Conservation (phyloP, 2,329 filamentous ascomycete genomes). For the Colletotrichum cereale region DNA sequence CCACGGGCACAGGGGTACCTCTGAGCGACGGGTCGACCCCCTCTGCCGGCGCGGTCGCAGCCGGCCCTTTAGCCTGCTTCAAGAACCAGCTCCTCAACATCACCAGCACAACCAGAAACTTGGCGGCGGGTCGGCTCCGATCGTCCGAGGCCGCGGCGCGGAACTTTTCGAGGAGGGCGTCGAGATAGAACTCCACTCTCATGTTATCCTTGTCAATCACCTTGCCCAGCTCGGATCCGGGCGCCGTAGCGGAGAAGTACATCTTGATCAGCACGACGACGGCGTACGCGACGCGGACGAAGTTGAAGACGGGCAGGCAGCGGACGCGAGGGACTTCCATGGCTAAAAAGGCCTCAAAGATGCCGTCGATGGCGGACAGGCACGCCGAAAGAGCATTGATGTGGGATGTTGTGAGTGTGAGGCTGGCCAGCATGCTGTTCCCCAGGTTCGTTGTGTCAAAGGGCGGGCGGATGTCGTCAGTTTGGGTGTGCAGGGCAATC, state of each 20-base stretch:
- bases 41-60: slow-evolving; percentile 27
- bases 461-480: slow-evolving; percentile 63
- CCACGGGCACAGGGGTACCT: neutral
- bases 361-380: slow-evolving; percentile 73
- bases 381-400: slow-evolving; percentile 77
- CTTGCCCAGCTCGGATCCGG: slow-evolving; percentile 75
- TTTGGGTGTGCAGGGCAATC: slow-evolving; percentile 76
- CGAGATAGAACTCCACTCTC: slow-evolving; percentile 74
- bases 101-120: slow-evolving; percentile 77
- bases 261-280: slow-evolving; percentile 81
- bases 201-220: slow-evolving; percentile 77
- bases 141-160: slow-evolving; percentile 72
- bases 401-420: slow-evolving; percentile 66
- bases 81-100: slow-evolving; percentile 80
- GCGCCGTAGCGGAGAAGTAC: slow-evolving; percentile 74
- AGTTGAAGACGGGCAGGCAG: slow-evolving; percentile 76
- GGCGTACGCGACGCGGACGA: slow-evolving; percentile 79
- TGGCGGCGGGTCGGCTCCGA: slow-evolving; percentile 73
- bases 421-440: slow-evolving; percentile 56
- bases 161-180: slow-evolving; percentile 78
- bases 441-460: slow-evolving; percentile 60
- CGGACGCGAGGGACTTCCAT: slow-evolving; percentile 71
- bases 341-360: slow-evolving; percentile 73
- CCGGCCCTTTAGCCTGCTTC: slow-evolving; percentile 56
- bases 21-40: neutral